Conservation (phyloP, 2,329 filamentous ascomycete genomes). For the Fusarium avenaceum region DNA sequence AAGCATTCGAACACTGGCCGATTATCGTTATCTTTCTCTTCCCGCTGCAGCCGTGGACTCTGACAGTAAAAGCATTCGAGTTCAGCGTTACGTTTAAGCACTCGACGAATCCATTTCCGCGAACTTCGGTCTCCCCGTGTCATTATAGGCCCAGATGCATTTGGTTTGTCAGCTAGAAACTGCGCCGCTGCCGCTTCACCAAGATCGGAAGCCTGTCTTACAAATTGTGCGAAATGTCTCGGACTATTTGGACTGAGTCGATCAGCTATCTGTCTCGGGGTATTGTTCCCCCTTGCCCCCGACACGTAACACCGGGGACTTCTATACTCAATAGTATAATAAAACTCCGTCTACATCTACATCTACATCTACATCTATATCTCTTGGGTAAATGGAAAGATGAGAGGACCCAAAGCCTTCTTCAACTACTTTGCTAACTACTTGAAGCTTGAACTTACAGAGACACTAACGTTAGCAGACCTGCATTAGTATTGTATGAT, state of each 20-base stretch:
- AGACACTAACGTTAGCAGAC: background rate
- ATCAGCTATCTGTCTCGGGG: constrained; percentile 4
- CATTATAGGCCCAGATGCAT: constrained; percentile 1
- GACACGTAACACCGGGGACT: background rate
- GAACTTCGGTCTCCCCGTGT: background rate
- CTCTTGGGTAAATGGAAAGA: background rate
- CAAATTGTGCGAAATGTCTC: constrained; percentile 23
- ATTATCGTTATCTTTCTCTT: background rate
- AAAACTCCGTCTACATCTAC: background rate
- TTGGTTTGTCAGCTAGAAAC: background rate
- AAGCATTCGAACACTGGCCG: background rate
- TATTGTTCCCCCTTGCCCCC: background rate
- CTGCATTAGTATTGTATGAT: background rate
- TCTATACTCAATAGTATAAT: background rate
- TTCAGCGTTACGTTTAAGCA: constrained; percentile 3
- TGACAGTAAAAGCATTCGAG: background rate
- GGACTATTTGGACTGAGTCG: constrained; percentile 4
- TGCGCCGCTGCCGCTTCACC: constrained; percentile 7
- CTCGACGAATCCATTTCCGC: background rate
- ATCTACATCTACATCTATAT: background rate
- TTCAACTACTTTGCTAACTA: background rate
- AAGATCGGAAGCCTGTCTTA: constrained; percentile 8
- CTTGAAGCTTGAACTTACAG: background rate
- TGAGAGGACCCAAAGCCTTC: background rate
- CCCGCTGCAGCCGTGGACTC: background rate